Percentiles rank a stretch among this genome's conserved stretches.
phyloP scores from a whole-genome alignment of 106 monocot genomes.

The Dioscorea zingiberensis region DNA sequence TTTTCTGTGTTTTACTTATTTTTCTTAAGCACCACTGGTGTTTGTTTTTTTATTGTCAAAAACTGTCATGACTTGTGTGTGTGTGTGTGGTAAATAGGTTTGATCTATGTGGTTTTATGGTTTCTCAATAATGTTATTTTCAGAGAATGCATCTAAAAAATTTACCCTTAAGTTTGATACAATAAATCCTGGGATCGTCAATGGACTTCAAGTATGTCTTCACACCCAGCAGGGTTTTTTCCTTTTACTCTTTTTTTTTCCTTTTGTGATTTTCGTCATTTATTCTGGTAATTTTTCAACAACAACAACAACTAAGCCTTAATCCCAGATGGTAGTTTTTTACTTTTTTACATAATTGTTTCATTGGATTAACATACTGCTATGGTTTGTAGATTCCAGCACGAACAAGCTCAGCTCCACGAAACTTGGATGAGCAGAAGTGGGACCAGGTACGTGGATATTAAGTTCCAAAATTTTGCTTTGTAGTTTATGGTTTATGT shows the following conservation, averaged over 20 bases:
- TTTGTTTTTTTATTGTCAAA: not conserved
- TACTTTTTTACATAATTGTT: too few species aligned
- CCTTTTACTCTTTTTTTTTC: too few species aligned
- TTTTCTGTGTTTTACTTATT: not conserved
- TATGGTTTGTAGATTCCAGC: too few species aligned
- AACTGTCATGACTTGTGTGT: too few species aligned
- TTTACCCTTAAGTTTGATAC: constrained; percentile 13
- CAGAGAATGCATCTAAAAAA: constrained; percentile 5
- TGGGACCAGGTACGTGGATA: constrained; percentile 43
- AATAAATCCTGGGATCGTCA: constrained; percentile 14
- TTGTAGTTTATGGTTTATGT: not conserved
- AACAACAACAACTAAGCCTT: too few species aligned
- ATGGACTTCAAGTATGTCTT: constrained; percentile 16
- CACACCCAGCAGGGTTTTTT: too few species aligned
- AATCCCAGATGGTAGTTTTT: too few species aligned
- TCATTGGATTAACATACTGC: too few species aligned
- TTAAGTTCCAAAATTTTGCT: not conserved
- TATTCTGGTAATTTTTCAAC: too few species aligned
- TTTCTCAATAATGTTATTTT: not conserved
- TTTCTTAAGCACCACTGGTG: not conserved
- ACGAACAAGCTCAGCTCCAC: constrained; percentile 64
- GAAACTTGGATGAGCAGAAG: constrained; percentile 92
- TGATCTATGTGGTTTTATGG: not conserved
- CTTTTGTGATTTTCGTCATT: too few species aligned
- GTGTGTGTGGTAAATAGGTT: too few species aligned